phyloP scores from a whole-genome alignment of 2,329 filamentous ascomycete species.

The Sordariomycetes sp. region DNA sequence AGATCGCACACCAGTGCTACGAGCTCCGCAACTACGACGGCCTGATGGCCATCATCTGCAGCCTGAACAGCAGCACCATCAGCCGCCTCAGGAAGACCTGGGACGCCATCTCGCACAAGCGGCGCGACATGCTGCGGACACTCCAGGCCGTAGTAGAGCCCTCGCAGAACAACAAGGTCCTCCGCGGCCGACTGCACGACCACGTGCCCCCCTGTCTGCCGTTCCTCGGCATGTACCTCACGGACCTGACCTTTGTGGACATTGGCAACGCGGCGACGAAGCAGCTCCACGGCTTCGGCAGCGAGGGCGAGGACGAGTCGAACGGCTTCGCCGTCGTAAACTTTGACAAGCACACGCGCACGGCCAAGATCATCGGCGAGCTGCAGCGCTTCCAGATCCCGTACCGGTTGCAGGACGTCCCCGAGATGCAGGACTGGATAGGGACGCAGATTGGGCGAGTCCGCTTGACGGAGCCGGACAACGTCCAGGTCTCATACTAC shows the following conservation, averaged over 20 bases:
- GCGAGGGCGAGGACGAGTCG: slow-evolving; percentile 43
- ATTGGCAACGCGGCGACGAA: slow-evolving; percentile 84
- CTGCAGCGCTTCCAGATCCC: slow-evolving; percentile 93
- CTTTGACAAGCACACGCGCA: slow-evolving; percentile 93
- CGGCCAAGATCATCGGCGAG: slow-evolving; percentile 89
- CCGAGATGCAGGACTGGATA: slow-evolving; percentile 90
- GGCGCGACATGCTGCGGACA: slow-evolving; percentile 63
- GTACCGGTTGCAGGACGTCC: slow-evolving; percentile 69
- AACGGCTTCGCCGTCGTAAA: slow-evolving; percentile 75
- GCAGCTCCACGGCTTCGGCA: slow-evolving; percentile 43
- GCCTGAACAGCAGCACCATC: slow-evolving; percentile 83
- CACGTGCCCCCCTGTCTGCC: slow-evolving; percentile 87
- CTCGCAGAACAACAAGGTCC: slow-evolving; percentile 77
- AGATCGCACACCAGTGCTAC: slow-evolving; percentile 75
- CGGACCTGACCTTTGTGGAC: slow-evolving; percentile 90
- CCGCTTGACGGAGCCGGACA: slow-evolving; percentile 41
- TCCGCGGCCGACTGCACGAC: slow-evolving; percentile 71
- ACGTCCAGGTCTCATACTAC: slow-evolving; percentile 54
- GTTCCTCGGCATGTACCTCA: slow-evolving; percentile 92
- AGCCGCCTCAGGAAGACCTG: slow-evolving; percentile 80
- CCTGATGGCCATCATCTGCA: slow-evolving; percentile 93
- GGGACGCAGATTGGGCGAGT: slow-evolving; percentile 68
- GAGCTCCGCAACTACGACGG: slow-evolving; percentile 94
- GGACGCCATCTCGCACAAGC: slow-evolving; percentile 76
- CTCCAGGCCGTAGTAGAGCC: slow-evolving; percentile 81